phyloP scores from a whole-genome alignment of 2,329 filamentous ascomycete species.

The Tolypocladium sp. region DNA sequence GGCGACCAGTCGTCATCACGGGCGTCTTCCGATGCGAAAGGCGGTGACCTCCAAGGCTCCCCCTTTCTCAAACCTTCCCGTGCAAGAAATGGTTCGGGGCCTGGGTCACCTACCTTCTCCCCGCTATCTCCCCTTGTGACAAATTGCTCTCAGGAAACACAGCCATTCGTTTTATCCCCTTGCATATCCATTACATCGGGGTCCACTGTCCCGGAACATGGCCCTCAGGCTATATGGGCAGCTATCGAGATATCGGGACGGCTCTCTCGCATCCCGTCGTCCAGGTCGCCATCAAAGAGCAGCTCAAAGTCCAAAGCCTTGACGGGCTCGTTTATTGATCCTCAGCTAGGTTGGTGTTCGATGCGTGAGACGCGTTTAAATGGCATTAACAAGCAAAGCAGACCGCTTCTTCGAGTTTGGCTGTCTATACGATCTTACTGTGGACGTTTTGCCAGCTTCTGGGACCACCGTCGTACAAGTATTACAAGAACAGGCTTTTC shows the following conservation, averaged over 20 bases:
- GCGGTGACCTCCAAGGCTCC: neutral
- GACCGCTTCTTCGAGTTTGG: constrained; percentile 30
- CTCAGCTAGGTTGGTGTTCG: constrained; percentile 10
- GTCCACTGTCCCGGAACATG: constrained; percentile 21
- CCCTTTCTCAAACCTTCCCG: neutral
- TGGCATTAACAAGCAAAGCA: constrained; percentile 8
- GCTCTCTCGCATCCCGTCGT: constrained; percentile 16
- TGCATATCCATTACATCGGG: constrained; percentile 34
- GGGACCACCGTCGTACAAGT: constrained; percentile 35
- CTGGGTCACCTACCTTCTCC: neutral
- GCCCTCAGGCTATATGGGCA: constrained; percentile 31
- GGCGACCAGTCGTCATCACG: neutral
- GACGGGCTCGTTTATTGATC: constrained; percentile 7
- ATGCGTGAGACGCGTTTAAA: neutral
- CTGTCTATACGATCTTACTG: constrained; percentile 37
- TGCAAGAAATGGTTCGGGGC: neutral
- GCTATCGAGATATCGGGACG: constrained; percentile 38
- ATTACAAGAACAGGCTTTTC: constrained; percentile 32
- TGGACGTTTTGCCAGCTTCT: constrained; percentile 33
- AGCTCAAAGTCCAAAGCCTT: neutral
- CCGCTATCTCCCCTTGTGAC: neutral
- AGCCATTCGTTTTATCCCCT: constrained; percentile 27
- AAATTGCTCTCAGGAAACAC: neutral
- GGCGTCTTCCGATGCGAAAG: neutral
- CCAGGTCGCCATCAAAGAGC: neutral